phyloP scores from a whole-genome alignment of 169 alveolate species.

The Cryptosporidium sp. region DNA sequence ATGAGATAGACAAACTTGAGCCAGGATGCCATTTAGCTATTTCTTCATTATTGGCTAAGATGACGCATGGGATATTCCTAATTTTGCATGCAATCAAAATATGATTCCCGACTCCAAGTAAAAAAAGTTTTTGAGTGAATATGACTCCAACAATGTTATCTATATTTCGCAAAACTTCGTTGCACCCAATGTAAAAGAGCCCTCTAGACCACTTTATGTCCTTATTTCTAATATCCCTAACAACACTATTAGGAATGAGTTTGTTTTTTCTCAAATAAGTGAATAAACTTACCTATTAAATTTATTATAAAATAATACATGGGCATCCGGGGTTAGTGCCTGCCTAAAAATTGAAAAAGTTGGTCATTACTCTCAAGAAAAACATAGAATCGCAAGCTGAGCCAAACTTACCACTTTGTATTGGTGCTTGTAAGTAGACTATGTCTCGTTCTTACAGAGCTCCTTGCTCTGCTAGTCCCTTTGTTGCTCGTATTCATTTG shows the following conservation, averaged over 20 bases:
- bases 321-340: constrained; percentile 22
- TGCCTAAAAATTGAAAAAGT: constrained; percentile 30
- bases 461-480: not conserved
- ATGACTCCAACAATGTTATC: constrained; percentile 28
- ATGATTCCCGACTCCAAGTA: constrained; percentile 42
- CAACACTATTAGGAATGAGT: constrained; percentile 1
- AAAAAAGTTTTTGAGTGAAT: constrained; percentile 12
- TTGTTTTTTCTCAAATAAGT: not conserved
- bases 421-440: constrained; percentile 23
- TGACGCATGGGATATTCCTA: constrained; percentile 41
- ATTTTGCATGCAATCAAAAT: constrained; percentile 20
- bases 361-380: not conserved
- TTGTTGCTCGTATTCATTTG: constrained; percentile 15
- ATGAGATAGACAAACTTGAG: not conserved
- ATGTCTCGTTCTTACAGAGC: constrained; percentile 25
- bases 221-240: constrained; percentile 5
- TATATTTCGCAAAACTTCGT: constrained; percentile 29
- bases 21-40: constrained; percentile 11
- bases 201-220: constrained; percentile 36
- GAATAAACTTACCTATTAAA: constrained; percentile 48
- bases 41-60: constrained; percentile 21
- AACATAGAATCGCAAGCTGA: not conserved
- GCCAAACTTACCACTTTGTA: constrained; percentile 45
- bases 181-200: constrained; percentile 41
- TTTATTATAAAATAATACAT: constrained; percentile 3